phyloP scores from a whole-genome alignment of 306 rosid species.

The Begonia masoniana region DNA sequence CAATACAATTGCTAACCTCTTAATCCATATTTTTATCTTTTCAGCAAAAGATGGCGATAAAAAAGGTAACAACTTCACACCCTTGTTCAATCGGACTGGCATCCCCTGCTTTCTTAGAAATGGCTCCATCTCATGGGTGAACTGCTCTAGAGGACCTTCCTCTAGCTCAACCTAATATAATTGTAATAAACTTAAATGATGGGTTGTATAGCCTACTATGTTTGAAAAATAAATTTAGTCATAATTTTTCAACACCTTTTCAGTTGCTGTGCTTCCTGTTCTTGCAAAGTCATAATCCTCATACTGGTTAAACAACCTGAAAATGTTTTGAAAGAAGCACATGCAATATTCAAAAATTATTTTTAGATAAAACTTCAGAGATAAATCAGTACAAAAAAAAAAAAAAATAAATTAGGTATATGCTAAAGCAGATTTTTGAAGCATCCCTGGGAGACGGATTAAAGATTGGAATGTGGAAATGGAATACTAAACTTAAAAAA shows the following conservation, averaged over 20 bases:
- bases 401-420: too few relatives aligned
- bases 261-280: slow-evolving; percentile 65
- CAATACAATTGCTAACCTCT: neutral
- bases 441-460: too few relatives aligned
- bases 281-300: slow-evolving; percentile 82
- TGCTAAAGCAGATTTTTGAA: too few relatives aligned
- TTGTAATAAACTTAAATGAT: neutral
- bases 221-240: too few relatives aligned
- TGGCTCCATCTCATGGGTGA: slow-evolving; percentile 98
- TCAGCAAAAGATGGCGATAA: neutral
- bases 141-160: slow-evolving; percentile 90
- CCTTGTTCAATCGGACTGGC: slow-evolving; percentile 94
- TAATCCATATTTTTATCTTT: neutral
- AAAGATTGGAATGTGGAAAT: too few relatives aligned
- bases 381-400: too few relatives aligned
- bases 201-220: too few relatives aligned
- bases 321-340: neutral
- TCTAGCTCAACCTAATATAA: slow-evolving; percentile 61
- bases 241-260: slow-evolving; percentile 30
- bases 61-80: slow-evolving; percentile 13
- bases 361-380: too few relatives aligned
- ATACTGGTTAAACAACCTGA: slow-evolving; percentile 67
- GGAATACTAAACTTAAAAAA: too few relatives aligned
- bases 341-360: too few relatives aligned
- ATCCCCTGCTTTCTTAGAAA: slow-evolving; percentile 89